phyloP scores from a whole-genome alignment of 2,329 filamentous ascomycete species.

The Dendrostoma leiphaemia region DNA sequence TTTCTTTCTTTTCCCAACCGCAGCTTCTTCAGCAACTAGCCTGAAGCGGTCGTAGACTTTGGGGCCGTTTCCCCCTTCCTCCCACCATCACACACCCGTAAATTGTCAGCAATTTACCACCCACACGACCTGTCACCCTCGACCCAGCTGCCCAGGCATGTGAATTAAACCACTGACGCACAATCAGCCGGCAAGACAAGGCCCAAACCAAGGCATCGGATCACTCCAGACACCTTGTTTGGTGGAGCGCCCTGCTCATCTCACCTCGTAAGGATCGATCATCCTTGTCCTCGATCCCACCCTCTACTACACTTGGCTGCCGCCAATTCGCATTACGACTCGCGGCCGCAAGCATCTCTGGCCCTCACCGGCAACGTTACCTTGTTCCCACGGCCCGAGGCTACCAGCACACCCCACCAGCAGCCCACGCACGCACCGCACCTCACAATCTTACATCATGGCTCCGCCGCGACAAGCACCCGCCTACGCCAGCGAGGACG shows the following conservation, averaged over 20 bases:
- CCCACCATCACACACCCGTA: not conserved
- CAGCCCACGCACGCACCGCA: not conserved
- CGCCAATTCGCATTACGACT: not conserved
- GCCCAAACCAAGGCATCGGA: not conserved
- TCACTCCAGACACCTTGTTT: conserved; percentile 9
- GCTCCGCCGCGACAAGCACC: conserved; percentile 50
- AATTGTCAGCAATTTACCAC: not conserved
- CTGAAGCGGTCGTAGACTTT: not conserved
- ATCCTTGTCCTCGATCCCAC: conserved; percentile 18
- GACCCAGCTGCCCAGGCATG: not conserved
- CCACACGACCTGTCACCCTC: not conserved
- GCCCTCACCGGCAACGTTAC: not conserved
- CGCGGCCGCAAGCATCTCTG: not conserved
- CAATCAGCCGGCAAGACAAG: not conserved
- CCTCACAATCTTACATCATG: conserved; percentile 35
- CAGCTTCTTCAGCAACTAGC: not conserved
- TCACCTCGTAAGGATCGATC: not conserved
- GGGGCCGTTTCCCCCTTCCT: not conserved
- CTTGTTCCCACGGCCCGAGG: not conserved
- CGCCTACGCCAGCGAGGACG: conserved; percentile 54
- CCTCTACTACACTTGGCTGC: conserved; percentile 8
- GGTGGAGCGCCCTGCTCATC: conserved; percentile 7
- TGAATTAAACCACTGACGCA: not conserved
- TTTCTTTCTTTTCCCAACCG: not conserved
- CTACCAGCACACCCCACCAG: not conserved